Conservation (phyloP, 1,139 yeast species). For the Diutina sp. region DNA sequence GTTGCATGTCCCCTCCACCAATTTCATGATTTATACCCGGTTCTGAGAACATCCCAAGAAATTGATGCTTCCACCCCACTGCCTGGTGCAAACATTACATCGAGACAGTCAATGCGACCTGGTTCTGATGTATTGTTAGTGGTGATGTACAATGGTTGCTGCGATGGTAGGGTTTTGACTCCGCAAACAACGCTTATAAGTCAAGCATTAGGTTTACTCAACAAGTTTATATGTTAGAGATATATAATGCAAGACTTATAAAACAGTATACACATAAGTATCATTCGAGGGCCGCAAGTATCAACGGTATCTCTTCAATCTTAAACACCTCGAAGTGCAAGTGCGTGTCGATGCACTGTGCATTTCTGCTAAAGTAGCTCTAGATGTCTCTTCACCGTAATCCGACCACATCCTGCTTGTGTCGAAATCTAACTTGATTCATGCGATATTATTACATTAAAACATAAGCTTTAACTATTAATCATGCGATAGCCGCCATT, state of each 20-base stretch:
- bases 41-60: not conserved
- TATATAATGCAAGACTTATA: conserved; percentile 1
- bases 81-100: not conserved
- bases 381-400: too few species aligned
- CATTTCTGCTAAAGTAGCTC: too few species aligned
- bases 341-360: too few species aligned
- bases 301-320: too few species aligned
- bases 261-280: not conserved
- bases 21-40: not conserved
- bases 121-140: not conserved
- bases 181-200: not conserved
- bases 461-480: not conserved
- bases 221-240: not conserved
- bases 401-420: too few species aligned
- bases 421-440: not conserved
- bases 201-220: not conserved
- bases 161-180: not conserved
- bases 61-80: not conserved
- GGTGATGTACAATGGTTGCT: not conserved
- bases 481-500: not conserved
- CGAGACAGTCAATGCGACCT: not conserved
- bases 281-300: too few species aligned
- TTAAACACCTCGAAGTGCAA: too few species aligned
- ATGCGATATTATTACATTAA: not conserved
- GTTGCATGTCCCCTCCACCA: not conserved